Base-by-base conservation (phyloP, 495 filamentous ascomycete genomes). In the Trichoderma asperelloides region DNA sequence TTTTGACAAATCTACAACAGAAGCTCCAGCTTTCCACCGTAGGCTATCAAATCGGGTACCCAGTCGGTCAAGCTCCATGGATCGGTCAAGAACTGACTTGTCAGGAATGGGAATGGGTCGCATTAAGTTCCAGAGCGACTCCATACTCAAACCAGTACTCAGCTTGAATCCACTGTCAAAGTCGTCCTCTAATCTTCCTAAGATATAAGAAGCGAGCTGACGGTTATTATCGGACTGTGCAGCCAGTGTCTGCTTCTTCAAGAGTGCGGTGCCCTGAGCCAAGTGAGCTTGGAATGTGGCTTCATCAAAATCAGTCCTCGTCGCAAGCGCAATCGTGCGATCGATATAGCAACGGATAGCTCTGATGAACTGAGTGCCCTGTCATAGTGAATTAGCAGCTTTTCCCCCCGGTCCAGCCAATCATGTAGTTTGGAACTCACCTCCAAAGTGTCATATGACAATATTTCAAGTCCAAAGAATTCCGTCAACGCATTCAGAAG, bases 91-190 rank as follows among this genome's bases (percentile, higher is more conserved):
- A 7, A 80, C 77, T 15, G 70, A 67, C 15, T 74, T 67, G 45
- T 74, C 72, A 2, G 73, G 70, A 9, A 83, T 77, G 1, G 81
- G 78, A 41, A 77, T 72, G 15, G 93, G 92, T 70, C 87, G 83
- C 70, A 94, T 86, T 0, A 76, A 69, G 45, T 82, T 82, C 95
- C 95, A 98, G 1, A 98, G 80, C 30, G 76, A 77, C 73, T 96
- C 91, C 91, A 98, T 96, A 68, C 86, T 88, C 21, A 92, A 81
- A 2, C 93, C 93, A 2, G 87, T 93, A 0, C 79, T 85, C 8
- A 95, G 77, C 57, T 87, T 85, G 71, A 85, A 85, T 2, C 78
- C 81, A 15, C 78, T 74, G 2, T 74, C 71, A 51, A 85, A 85
- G 49, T 76, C 77, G 6, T 74, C 74, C 30, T 81, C 72, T 2